Evolutionary conservation across 805 yeast species (phyloP).

Genomic region (Kuraishia hungarica): DNA sequence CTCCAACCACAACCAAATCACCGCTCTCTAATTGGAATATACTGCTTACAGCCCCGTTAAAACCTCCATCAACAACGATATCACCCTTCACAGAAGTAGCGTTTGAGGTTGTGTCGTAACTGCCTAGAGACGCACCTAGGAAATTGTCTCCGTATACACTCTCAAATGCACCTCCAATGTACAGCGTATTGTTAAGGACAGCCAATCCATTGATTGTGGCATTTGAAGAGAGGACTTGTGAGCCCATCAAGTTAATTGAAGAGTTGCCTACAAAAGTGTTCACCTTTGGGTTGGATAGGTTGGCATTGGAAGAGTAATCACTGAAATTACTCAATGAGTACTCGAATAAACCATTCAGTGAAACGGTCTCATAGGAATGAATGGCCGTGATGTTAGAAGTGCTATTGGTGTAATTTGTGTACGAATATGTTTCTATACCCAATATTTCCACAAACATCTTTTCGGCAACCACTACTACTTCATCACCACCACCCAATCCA

Average conservation of each 20-base stretch:
- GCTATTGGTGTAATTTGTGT: constrained; percentile 20
- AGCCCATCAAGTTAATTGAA: constrained; percentile 31
- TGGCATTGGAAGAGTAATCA: constrained; percentile 13
- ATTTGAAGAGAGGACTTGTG: constrained; percentile 23
- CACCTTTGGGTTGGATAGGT: constrained; percentile 9
- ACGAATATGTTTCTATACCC: constrained; percentile 31
- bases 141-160: constrained; percentile 29
- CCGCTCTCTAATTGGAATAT: constrained; percentile 20
- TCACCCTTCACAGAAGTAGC: constrained; percentile 3
- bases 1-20: constrained; percentile 38
- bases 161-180: constrained; percentile 42
- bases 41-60: constrained; percentile 28
- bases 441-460: constrained; percentile 43
- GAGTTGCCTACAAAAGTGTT: constrained; percentile 35
- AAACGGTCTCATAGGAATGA: constrained; percentile 16
- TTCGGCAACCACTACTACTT: constrained; percentile 62
- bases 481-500: constrained; percentile 8
- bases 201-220: constrained; percentile 31
- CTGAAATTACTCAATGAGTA: constrained; percentile 62
- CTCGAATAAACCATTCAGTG: constrained; percentile 76
- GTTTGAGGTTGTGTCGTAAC: constrained; percentile 11
- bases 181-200: constrained; percentile 23
- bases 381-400: constrained; percentile 4
- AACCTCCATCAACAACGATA: constrained; percentile 23
- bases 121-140: constrained; percentile 20